Evolutionary conservation across 176 grass and related monocot genomes (phyloP).

Genomic region (Aegilops umbellulata): DNA sequence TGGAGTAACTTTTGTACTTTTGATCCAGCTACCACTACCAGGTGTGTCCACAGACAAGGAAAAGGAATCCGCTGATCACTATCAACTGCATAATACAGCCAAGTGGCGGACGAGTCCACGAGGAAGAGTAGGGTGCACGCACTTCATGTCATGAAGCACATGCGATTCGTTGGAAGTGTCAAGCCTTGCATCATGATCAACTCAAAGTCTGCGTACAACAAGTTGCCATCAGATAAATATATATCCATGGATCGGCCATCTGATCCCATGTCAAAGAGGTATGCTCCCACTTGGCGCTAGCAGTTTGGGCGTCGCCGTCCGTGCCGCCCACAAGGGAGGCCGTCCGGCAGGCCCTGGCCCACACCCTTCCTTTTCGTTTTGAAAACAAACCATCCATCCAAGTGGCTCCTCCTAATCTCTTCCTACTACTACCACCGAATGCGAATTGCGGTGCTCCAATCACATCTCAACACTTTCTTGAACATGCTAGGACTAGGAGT

Average conservation of each 20-base stretch:
- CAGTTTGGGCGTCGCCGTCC: constrained; percentile 44
- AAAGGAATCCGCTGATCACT: constrained; percentile 18
- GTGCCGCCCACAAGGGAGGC: constrained; percentile 55
- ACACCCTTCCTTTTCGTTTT: background rate
- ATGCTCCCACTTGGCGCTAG: constrained; percentile 31
- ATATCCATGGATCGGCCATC: background rate
- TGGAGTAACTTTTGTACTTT: constrained; percentile 25
- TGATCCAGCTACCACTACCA: constrained; percentile 35
- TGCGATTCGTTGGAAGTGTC: background rate
- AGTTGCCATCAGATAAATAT: background rate
- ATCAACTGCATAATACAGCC: background rate
- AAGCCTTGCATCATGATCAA: constrained; percentile 5
- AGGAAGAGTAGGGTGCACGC: background rate
- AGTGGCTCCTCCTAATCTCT: constrained; percentile 24
- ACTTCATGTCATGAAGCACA: background rate
- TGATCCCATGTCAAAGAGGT: constrained; percentile 21
- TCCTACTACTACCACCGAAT: background rate
- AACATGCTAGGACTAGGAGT: background rate
- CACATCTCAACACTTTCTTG: background rate
- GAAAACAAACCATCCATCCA: background rate
- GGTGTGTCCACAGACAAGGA: background rate
- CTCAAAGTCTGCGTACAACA: background rate
- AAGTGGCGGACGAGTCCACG: background rate
- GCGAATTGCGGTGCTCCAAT: background rate
- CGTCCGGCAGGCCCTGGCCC: constrained; percentile 50